phyloP scores from a whole-genome alignment of 2,329 filamentous ascomycete genomes.

The Talaromyces sp. region DNA sequence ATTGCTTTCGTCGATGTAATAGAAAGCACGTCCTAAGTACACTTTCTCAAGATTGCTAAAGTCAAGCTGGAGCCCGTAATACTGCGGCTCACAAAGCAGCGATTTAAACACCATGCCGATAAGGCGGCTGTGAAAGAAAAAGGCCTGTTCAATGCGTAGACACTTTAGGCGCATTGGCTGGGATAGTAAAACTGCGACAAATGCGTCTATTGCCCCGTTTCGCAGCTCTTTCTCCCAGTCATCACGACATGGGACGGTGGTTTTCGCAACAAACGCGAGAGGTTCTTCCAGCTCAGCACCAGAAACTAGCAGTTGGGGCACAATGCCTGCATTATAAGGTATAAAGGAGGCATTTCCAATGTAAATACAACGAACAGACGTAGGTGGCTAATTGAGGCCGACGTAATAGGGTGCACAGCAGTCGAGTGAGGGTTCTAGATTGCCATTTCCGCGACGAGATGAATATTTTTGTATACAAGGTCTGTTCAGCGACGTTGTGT shows the following conservation, averaged over 20 bases:
- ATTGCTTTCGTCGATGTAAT: not conserved
- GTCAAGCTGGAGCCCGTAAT: too few species aligned
- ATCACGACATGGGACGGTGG: not conserved
- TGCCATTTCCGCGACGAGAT: not conserved
- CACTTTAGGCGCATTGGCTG: too few species aligned
- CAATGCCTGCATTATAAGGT: not conserved
- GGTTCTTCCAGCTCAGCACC: not conserved
- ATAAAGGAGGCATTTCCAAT: not conserved
- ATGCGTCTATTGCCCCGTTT: too few species aligned
- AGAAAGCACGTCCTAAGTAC: not conserved
- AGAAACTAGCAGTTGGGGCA: not conserved
- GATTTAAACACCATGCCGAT: too few species aligned
- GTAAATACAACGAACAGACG: not conserved
- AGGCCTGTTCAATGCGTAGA: too few species aligned
- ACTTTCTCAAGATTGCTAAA: not conserved
- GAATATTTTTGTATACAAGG: not conserved
- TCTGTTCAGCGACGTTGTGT: not conserved
- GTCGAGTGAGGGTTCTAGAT: not conserved
- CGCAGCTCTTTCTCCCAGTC: too few species aligned
- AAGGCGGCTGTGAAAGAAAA: too few species aligned
- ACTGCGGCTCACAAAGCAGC: too few species aligned
- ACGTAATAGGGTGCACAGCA: not conserved
- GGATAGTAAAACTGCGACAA: too few species aligned
- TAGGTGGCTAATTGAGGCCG: constrained; percentile 1
- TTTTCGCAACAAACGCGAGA: not conserved